Conservation (phyloP, 208 protist species). For the Trypanosomatidae sp. region DNA sequence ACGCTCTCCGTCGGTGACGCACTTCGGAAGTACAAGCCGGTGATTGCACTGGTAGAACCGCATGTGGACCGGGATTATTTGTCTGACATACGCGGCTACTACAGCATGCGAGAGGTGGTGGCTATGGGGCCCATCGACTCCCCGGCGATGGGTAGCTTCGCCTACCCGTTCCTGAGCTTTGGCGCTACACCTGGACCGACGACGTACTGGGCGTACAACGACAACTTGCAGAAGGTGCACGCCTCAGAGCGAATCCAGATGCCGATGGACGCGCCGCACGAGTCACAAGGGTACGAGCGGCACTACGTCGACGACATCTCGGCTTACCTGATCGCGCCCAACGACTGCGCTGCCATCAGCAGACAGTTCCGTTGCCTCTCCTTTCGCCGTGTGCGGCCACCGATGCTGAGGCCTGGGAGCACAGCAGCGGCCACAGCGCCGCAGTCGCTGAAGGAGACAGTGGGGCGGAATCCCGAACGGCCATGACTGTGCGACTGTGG, state of each 20-base stretch:
- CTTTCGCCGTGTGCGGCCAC: constrained; percentile 53
- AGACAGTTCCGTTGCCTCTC: constrained; percentile 50
- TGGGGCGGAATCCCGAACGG: background rate
- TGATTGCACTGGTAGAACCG: constrained; percentile 67
- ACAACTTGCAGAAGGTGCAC: constrained; percentile 52
- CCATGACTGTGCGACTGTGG: background rate
- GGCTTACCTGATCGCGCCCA: constrained; percentile 45
- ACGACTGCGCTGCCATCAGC: constrained; percentile 51
- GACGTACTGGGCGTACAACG: constrained; percentile 81
- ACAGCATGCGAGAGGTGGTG: constrained; percentile 71
- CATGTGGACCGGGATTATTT: constrained; percentile 75
- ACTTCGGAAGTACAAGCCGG: constrained; percentile 56
- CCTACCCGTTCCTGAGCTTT: constrained; percentile 70
- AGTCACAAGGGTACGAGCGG: constrained; percentile 59
- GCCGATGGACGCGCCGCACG: constrained; percentile 68
- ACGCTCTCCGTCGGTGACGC: constrained; percentile 56
- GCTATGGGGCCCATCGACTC: constrained; percentile 63
- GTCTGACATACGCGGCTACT: constrained; percentile 65
- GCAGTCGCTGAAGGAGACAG: background rate
- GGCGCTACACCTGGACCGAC: constrained; percentile 65
- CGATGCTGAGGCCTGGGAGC: constrained; percentile 25
- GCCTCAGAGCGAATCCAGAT: constrained; percentile 52
- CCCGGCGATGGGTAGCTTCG: constrained; percentile 70
- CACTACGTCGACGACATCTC: constrained; percentile 68
- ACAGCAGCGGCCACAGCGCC: constrained; percentile 4